Evolutionary conservation across 306 rosid species (phyloP), one percentile per base, ranked within the genome.

Genomic region (Cucurbita argyrosperma): DNA sequence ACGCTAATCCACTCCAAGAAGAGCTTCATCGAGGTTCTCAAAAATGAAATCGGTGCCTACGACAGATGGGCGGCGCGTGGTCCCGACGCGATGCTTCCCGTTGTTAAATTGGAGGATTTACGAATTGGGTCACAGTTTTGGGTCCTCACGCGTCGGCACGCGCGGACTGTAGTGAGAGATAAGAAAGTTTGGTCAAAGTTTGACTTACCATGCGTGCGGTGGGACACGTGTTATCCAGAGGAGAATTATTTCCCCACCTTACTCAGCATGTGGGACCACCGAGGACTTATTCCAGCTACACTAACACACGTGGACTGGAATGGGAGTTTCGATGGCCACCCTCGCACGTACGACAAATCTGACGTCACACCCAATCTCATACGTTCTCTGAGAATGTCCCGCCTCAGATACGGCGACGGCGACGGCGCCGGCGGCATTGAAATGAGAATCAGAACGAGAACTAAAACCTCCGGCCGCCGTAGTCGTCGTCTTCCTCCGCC

Each of bases 221-320:
- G 4, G 23, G 47, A 87, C 83, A 57, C 84, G 78, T 91, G 96
- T 43, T 91, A 87, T 61, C 93, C 90, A 0, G 91, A 89, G 30
- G 89, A 91, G 53, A 87, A 86, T 80, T 91, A 87, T 83, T 91
- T 91, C 38, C 91, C 93, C 72, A 89, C 97, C 75, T 90, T 91
- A 9, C 65, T 91, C 2, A 76, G 74, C 80, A 82, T 83, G 91
- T 59, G 83, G 73, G 92, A 91, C 74, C 78, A 81, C 0, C 64
- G 62, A 2, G 84, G 89, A 12, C 81, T 89, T 75, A 88, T 88
- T 59, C 86, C 72, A 0, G 91, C 89, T 5, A 91, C 97, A 49
- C 91, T 91, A 49, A 91, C 92, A 10, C 92, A 89, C 68, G 96
- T 91, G 79, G 84, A 89, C 19, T 91, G 90, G 92, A 47, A 12